These are phyloP conservation scores for Cornus controversa DNA, from an alignment of 148 eudicot species.

Conservation along the genomic window DNA sequence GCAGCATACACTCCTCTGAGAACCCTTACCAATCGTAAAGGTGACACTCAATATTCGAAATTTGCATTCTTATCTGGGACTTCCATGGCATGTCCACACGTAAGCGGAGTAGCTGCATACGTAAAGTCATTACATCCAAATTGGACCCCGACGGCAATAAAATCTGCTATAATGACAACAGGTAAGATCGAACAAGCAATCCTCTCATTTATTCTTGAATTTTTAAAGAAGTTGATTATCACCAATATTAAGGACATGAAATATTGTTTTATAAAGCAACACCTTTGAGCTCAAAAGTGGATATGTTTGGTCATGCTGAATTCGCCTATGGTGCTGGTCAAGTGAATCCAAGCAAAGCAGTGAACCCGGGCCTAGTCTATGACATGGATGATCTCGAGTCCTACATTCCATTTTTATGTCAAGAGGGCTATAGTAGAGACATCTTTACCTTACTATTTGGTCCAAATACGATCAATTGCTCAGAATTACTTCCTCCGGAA, in stretches of 20 bases:
- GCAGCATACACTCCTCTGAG: not conserved
- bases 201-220: not conserved
- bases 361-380: slow-evolving; percentile 75
- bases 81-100: not conserved
- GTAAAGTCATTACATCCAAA: not conserved
- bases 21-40: not conserved
- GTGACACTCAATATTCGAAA: not conserved
- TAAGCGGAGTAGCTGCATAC: not conserved
- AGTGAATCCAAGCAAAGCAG: slow-evolving; percentile 64
- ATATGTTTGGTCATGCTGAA: slow-evolving; percentile 65
- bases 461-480: slow-evolving; percentile 59
- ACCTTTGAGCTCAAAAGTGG: slow-evolving; percentile 46
- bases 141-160: not conserved
- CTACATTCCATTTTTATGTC: slow-evolving; percentile 74
- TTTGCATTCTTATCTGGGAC: not conserved
- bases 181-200: not conserved
- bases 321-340: slow-evolving; percentile 87
- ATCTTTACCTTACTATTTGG: slow-evolving; percentile 49
- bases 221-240: too few species aligned
- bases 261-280: slow-evolving; percentile 26
- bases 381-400: slow-evolving; percentile 66
- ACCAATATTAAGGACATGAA: too few species aligned
- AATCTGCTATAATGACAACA: not conserved
- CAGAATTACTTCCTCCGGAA: slow-evolving; percentile 50
- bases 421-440: slow-evolving; percentile 58